phyloP scores from a whole-genome alignment of 441 rosid genomes.

The Sinapis alba region DNA sequence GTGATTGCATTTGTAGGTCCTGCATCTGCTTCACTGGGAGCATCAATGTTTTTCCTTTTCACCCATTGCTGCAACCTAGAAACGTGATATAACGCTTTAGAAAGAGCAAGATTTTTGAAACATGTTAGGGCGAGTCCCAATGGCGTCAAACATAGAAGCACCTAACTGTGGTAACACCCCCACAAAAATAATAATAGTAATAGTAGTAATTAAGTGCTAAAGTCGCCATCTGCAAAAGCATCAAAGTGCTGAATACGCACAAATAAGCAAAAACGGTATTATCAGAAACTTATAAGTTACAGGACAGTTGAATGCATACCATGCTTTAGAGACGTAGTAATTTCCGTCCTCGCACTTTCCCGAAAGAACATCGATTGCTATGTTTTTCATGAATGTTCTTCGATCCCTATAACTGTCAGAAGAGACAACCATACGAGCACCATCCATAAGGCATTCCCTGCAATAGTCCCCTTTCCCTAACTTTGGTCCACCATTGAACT shows the following conservation, averaged over 20 bases:
- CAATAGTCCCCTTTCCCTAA: constrained; percentile 77
- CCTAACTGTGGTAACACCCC: constrained; percentile 20
- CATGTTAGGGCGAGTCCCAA: constrained; percentile 15
- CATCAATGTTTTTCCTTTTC: constrained; percentile 88
- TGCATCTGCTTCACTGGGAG: constrained; percentile 95
- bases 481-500: constrained; percentile 88
- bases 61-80: constrained; percentile 98
- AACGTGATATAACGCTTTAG: constrained; percentile 23
- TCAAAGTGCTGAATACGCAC: constrained; percentile 21
- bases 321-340: constrained; percentile 76
- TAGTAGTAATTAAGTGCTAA: neutral
- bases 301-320: constrained; percentile 58
- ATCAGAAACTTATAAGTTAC: constrained; percentile 16
- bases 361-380: constrained; percentile 64
- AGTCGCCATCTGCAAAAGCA: constrained; percentile 5
- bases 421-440: constrained; percentile 68
- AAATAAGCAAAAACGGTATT: constrained; percentile 16
- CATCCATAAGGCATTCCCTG: constrained; percentile 77
- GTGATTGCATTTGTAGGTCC: constrained; percentile 79
- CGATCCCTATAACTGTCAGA: constrained; percentile 96
- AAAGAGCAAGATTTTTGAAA: constrained; percentile 22
- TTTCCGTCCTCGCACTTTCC: constrained; percentile 73
- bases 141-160: constrained; percentile 9
- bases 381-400: constrained; percentile 76
- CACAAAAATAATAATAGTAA: neutral